These are phyloP conservation scores for Grosmannia serpens DNA, from an alignment of 2,329 filamentous ascomycete genomes.

Conservation along the genomic window DNA sequence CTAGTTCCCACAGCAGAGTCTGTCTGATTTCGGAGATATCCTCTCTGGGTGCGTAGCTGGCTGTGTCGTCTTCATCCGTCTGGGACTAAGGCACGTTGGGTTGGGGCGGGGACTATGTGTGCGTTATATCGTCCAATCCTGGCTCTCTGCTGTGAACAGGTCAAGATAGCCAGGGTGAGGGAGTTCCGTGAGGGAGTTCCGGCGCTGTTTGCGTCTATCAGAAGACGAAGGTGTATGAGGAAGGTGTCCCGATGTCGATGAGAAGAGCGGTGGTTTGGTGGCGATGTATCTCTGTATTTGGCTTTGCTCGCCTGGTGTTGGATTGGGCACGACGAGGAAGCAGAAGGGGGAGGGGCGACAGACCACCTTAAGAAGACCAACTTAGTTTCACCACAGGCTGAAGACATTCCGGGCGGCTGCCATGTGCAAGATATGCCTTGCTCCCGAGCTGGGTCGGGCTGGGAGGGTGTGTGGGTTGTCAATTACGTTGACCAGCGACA, in stretches of 20 bases:
- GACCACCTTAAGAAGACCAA: conserved; percentile 17
- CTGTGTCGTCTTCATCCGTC: conserved; percentile 2
- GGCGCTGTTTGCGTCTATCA: too few species aligned
- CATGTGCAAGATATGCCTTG: conserved; percentile 35
- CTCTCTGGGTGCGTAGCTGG: conserved; percentile 7
- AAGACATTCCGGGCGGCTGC: conserved; percentile 36
- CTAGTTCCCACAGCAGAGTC: too few species aligned
- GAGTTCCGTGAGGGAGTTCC: too few species aligned
- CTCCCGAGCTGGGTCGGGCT: conserved; percentile 27
- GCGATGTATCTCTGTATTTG: too few species aligned
- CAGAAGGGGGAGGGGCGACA: background rate
- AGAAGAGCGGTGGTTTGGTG: too few species aligned
- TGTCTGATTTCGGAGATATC: conserved; percentile 16
- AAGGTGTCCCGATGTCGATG: too few species aligned
- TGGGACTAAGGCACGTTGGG: conserved; percentile 1
- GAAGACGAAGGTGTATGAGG: too few species aligned
- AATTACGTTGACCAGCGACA: conserved; percentile 34
- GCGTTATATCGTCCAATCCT: conserved; percentile 38
- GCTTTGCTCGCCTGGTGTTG: too few species aligned
- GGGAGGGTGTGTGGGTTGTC: conserved; percentile 17
- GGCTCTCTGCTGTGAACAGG: conserved; percentile 10
- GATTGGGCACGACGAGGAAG: background rate
- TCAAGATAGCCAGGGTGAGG: background rate
- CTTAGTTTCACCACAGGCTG: conserved; percentile 27
- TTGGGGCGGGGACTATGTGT: conserved; percentile 9